Conservation (phyloP, 495 filamentous ascomycete species). For the Pseudoneurospora amorphoporcata region DNA sequence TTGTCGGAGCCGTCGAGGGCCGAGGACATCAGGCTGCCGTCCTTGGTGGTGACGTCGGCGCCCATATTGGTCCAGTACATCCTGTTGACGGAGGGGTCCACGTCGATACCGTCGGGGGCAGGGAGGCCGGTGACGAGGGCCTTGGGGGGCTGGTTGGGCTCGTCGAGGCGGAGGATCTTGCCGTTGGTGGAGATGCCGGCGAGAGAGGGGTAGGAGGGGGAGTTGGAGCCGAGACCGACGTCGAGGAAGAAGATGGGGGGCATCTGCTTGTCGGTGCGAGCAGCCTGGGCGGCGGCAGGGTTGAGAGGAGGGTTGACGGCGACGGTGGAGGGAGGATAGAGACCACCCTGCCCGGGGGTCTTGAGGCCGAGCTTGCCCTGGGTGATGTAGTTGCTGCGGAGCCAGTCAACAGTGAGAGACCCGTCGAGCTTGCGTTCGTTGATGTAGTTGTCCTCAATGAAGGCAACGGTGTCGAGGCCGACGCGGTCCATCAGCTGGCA, state of each 20-base stretch:
- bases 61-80: constrained; percentile 52
- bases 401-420: constrained; percentile 22
- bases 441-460: constrained; percentile 22
- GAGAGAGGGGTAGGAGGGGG: neutral
- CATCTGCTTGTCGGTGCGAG: neutral
- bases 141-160: neutral
- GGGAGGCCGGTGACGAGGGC: constrained; percentile 20
- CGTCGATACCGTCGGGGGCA: constrained; percentile 40
- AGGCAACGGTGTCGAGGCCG: constrained; percentile 37
- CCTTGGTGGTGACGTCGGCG: constrained; percentile 10
- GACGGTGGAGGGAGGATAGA: neutral
- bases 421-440: constrained; percentile 25
- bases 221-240: constrained; percentile 9
- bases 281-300: neutral
- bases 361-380: constrained; percentile 22
- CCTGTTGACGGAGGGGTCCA: constrained; percentile 19
- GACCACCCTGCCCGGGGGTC: neutral
- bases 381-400: constrained; percentile 23
- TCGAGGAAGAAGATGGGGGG: constrained; percentile 8
- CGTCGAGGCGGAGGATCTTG: constrained; percentile 7
- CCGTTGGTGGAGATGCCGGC: constrained; percentile 1
- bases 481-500: constrained; percentile 9
- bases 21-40: constrained; percentile 34
- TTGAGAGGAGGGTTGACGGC: neutral
- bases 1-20: constrained; percentile 35